Conservation (phyloP, 148 eudicot genomes). For the Pharnaceum exiguum region DNA sequence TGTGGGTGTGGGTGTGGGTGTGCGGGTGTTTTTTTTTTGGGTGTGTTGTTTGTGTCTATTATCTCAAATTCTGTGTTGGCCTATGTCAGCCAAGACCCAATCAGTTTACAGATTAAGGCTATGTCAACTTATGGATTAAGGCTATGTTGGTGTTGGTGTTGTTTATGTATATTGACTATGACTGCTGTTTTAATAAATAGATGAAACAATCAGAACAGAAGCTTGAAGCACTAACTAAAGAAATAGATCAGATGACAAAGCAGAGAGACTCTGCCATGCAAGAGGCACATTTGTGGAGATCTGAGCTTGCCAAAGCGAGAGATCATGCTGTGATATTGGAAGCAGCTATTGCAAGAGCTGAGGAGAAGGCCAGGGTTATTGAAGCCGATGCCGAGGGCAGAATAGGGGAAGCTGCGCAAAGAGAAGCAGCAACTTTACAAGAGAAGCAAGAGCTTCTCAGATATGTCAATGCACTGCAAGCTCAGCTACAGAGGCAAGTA, state of each 20-base stretch:
- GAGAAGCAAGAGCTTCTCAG: conserved; percentile 83
- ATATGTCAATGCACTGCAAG: conserved; percentile 62
- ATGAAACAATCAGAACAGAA: conserved; percentile 66
- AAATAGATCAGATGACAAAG: conserved; percentile 52
- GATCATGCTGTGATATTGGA: conserved; percentile 81
- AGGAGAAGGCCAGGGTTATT: conserved; percentile 70
- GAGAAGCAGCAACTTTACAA: conserved; percentile 53
- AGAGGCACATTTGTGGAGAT: conserved; percentile 93
- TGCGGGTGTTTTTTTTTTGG: too few relatives aligned
- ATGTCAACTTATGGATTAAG: too few relatives aligned
- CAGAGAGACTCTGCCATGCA: conserved; percentile 73
- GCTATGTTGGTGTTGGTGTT: background rate
- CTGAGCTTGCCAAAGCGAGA: conserved; percentile 95
- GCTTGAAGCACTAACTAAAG: conserved; percentile 37
- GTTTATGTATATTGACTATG: background rate
- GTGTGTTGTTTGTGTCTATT: too few relatives aligned
- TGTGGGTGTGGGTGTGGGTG: too few relatives aligned
- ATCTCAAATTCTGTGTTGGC: too few relatives aligned
- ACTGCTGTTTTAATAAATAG: conserved; percentile 32
- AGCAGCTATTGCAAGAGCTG: conserved; percentile 91
- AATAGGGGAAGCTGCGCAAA: conserved; percentile 71
- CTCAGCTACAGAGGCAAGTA: conserved; percentile 67
- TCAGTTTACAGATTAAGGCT: too few relatives aligned
- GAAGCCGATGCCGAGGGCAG: conserved; percentile 71
- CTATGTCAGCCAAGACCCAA: too few relatives aligned